These are phyloP conservation scores for Dactylis glomerata DNA, from an alignment of 176 grass and related monocot genomes.

Conservation along the genomic window DNA sequence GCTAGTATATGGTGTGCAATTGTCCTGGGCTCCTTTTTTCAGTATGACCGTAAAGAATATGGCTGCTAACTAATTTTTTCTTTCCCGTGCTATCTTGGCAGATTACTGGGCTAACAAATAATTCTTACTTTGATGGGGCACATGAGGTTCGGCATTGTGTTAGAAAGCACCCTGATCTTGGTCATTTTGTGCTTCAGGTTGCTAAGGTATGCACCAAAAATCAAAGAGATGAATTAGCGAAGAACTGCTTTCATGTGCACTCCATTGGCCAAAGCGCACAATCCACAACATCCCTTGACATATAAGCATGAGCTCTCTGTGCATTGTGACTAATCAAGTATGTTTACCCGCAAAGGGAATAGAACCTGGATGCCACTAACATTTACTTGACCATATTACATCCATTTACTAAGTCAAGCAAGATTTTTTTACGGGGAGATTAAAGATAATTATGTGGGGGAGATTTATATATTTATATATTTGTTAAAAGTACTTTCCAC, in stretches of 20 bases:
- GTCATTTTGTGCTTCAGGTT: conserved; percentile 73
- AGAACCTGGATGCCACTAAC: not conserved
- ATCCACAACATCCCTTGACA: not conserved
- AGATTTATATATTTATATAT: too few relatives aligned
- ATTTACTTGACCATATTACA: conserved; percentile 14
- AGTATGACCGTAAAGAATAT: not conserved
- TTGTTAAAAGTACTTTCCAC: conserved; percentile 22
- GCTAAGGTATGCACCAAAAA: conserved; percentile 69
- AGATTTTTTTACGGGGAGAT: too few relatives aligned
- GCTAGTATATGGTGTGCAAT: not conserved
- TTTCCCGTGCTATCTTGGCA: conserved; percentile 29
- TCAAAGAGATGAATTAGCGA: not conserved
- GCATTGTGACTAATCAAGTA: not conserved
- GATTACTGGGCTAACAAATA: conserved; percentile 93
- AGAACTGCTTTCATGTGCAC: not conserved
- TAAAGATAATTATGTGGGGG: too few relatives aligned
- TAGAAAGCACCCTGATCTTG: conserved; percentile 69
- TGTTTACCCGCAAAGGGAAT: not conserved
- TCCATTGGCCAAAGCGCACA: not conserved
- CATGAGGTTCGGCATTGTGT: conserved; percentile 83
- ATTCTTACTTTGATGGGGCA: conserved; percentile 68
- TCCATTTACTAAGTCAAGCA: conserved; percentile 9
- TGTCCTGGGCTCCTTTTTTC: conserved; percentile 3
- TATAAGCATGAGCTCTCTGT: not conserved
- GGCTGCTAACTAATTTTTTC: not conserved